Percentiles rank a stretch among this genome's conserved stretches.
Conservation (phyloP, 2,329 filamentous ascomycete genomes). For the Colletotrichum chrysophilum region DNA sequence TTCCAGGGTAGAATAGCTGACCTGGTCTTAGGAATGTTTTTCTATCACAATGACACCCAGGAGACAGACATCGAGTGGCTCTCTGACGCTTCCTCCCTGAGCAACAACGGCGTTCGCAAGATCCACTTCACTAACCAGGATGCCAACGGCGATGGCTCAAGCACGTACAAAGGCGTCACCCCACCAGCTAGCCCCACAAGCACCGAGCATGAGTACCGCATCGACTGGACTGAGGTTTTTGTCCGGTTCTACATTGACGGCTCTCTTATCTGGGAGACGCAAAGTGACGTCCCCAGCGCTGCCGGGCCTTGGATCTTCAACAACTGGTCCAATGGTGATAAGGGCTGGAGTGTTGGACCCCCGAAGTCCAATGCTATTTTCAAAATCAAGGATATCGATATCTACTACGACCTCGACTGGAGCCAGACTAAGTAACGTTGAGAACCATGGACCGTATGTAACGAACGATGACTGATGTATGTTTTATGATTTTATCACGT, state of each 20-base stretch:
- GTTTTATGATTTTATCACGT: not conserved
- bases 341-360: constrained; percentile 31
- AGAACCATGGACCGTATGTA: not conserved
- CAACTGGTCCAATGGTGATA: constrained; percentile 34
- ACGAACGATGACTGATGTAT: not conserved
- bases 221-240: constrained; percentile 30
- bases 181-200: constrained; percentile 26
- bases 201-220: constrained; percentile 33
- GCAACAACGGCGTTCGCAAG: constrained; percentile 26
- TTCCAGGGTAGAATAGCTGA: not conserved
- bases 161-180: constrained; percentile 4
- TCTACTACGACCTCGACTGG: constrained; percentile 33
- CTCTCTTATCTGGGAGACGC: constrained; percentile 27
- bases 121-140: constrained; percentile 35
- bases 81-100: constrained; percentile 28
- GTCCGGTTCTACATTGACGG: constrained; percentile 31
- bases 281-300: constrained; percentile 26
- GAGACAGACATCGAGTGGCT: constrained; percentile 36
- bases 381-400: not conserved
- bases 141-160: constrained; percentile 21
- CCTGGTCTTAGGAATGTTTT: constrained; percentile 29
- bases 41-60: constrained; percentile 29
- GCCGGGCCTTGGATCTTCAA: constrained; percentile 33
- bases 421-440: not conserved
- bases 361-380: constrained; percentile 25